Percentiles rank a stretch among this genome's conserved stretches.
phyloP scores from a whole-genome alignment of 2,329 filamentous ascomycete genomes.

The Alternaria novae-zelandiae region DNA sequence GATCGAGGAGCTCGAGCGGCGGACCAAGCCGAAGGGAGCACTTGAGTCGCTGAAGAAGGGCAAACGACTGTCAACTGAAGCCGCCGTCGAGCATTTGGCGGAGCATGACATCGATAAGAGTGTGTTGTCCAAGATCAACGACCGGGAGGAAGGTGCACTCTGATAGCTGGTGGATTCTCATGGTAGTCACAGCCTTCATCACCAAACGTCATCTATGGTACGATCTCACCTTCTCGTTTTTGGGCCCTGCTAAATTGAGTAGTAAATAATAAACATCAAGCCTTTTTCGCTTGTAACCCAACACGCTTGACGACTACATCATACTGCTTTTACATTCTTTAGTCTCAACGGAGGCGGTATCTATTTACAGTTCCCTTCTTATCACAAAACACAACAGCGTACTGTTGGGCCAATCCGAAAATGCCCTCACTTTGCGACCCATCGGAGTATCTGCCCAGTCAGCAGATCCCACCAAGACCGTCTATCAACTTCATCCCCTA shows the following conservation, averaged over 20 bases:
- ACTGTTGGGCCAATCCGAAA: not conserved
- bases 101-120: not conserved
- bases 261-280: not conserved
- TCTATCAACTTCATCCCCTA: not conserved
- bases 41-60: not conserved
- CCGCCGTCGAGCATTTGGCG: not conserved
- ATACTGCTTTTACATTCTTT: not conserved
- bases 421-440: not conserved
- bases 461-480: not conserved
- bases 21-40: not conserved
- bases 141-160: not conserved
- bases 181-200: not conserved
- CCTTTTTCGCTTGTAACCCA: not conserved
- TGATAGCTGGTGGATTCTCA: not conserved
- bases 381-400: not conserved
- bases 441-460: not conserved
- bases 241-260: not conserved
- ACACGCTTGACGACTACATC: not conserved
- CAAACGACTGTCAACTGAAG: not conserved
- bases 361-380: not conserved
- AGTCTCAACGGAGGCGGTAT: not conserved
- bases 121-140: not conserved
- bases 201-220: not conserved
- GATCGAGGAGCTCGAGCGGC: slow-evolving; percentile 1
- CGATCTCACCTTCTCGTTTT: not conserved